Percentiles rank a stretch among this genome's conserved stretches.
Conservation (phyloP, 306 rosid species). For the Pachyrhizus erosus region DNA sequence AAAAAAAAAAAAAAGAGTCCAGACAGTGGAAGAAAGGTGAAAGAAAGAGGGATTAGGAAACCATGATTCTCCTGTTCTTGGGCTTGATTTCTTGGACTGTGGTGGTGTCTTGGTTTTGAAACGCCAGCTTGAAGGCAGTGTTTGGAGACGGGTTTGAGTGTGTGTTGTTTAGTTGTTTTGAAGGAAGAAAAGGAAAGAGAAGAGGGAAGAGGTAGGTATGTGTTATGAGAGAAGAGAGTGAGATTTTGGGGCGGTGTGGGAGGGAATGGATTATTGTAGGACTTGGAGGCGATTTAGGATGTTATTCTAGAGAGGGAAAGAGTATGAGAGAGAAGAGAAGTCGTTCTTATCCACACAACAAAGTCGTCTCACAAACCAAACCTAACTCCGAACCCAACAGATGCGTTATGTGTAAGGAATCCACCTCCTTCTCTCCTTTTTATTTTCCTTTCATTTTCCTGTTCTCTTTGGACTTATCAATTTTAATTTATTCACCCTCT, state of each 20-base stretch:
- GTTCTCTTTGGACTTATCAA: constrained; percentile 61
- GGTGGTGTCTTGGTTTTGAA: constrained; percentile 68
- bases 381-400: constrained; percentile 37
- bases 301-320: constrained; percentile 42
- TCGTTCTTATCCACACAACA: constrained; percentile 78
- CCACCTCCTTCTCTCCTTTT: constrained; percentile 60
- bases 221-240: constrained; percentile 13
- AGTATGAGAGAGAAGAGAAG: constrained; percentile 27
- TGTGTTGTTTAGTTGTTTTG: background rate
- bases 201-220: background rate
- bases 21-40: background rate
- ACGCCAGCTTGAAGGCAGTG: constrained; percentile 73
- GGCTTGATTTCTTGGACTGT: constrained; percentile 83
- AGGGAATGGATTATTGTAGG: constrained; percentile 70
- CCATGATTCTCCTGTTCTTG: constrained; percentile 89
- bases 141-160: background rate
- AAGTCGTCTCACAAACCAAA: constrained; percentile 69
- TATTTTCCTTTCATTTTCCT: constrained; percentile 70
- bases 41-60: background rate
- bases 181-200: constrained; percentile 47
- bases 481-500: constrained; percentile 35
- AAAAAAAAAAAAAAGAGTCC: too few species aligned
- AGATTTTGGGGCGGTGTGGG: constrained; percentile 48
- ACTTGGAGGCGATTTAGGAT: constrained; percentile 49
- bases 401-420: constrained; percentile 43